phyloP scores from a whole-genome alignment of 495 filamentous ascomycete genomes.

The Penicillium atrosanguineum region DNA sequence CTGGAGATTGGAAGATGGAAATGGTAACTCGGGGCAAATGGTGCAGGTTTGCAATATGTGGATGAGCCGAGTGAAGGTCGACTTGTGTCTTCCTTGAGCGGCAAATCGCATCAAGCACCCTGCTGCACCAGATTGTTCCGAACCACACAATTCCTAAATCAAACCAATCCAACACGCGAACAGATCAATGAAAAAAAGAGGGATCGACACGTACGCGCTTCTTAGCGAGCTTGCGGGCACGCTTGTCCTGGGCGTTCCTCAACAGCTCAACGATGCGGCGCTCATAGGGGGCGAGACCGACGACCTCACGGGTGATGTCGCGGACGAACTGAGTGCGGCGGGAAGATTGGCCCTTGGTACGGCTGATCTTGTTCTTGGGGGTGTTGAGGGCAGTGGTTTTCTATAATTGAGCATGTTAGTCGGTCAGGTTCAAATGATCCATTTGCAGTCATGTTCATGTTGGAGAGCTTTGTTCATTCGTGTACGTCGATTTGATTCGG shows the following conservation, averaged over 20 bases:
- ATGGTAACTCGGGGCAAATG: neutral
- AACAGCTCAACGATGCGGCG: constrained; percentile 97
- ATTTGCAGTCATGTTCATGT: neutral
- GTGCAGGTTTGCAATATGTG: neutral
- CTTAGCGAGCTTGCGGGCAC: constrained; percentile 98
- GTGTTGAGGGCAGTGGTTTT: constrained; percentile 84
- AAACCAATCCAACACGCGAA: constrained; percentile 2
- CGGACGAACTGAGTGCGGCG: constrained; percentile 91
- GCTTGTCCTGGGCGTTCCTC: constrained; percentile 98
- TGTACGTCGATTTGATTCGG: neutral
- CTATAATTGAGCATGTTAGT: constrained; percentile 52
- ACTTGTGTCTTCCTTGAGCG: neutral
- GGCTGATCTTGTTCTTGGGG: constrained; percentile 81
- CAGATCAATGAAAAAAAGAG: neutral
- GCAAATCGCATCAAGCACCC: neutral
- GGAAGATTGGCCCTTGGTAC: constrained; percentile 87
- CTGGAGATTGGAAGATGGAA: neutral
- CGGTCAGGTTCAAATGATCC: constrained; percentile 4
- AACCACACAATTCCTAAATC: neutral
- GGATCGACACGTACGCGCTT: constrained; percentile 70
- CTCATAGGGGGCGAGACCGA: constrained; percentile 92
- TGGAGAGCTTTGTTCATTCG: constrained; percentile 5
- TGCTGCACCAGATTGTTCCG: neutral
- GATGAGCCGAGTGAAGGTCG: neutral
- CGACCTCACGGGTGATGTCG: constrained; percentile 92